Evolutionary conservation across 2,329 filamentous ascomycete genomes (phyloP), one percentile per base, ranked within the genome.

Genomic region (Beauveria pseudobassiana): DNA sequence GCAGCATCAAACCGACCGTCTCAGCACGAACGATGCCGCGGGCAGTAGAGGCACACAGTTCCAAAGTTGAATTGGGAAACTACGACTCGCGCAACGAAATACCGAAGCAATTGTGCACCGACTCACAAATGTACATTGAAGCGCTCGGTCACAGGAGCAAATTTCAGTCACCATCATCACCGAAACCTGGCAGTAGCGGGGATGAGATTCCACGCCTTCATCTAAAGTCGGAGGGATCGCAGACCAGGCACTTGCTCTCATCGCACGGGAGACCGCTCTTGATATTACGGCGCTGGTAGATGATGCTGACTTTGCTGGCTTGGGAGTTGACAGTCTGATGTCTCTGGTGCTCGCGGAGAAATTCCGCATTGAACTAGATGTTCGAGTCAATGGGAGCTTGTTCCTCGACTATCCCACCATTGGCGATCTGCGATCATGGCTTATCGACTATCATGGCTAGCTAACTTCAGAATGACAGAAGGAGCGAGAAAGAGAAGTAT

Each of bases 281-380:
- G 75, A 75, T 30, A 72, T 80, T 40, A 78, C 82, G 61, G 81
- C 84, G 68, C 74, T 86, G 4, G 78, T 75, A 3, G 81, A 85
- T 67, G 82, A 82, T 66, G 80, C 82, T 43, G 77, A 75, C 55
- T 85, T 86, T 67, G 71, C 75, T 8, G 80, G 85, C 65, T 73
- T 85, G 9, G 83, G 83, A 46, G 78, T 85, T 20, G 83, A 87
- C 69, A 85, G 82, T 2, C 75, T 87, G 38, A 83, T 86, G 81
- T 77, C 80, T 5, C 72, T 87, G 48, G 83, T 81, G 10, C 80
- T 86, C 50, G 77, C 76, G 45, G 82, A 81, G 40, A 77, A 80
- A 55, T 77, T 86, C 52, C 78, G 81, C 22, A 81, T 84, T 67
- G 80, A 86, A 48, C 71, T 86, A 9, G 81, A 82, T 28, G 70